Percentiles rank a stretch among this genome's conserved stretches.
These are phyloP conservation scores for Leishmania guyanensis DNA, from an alignment of 208 protist species.

Conservation along the genomic window DNA sequence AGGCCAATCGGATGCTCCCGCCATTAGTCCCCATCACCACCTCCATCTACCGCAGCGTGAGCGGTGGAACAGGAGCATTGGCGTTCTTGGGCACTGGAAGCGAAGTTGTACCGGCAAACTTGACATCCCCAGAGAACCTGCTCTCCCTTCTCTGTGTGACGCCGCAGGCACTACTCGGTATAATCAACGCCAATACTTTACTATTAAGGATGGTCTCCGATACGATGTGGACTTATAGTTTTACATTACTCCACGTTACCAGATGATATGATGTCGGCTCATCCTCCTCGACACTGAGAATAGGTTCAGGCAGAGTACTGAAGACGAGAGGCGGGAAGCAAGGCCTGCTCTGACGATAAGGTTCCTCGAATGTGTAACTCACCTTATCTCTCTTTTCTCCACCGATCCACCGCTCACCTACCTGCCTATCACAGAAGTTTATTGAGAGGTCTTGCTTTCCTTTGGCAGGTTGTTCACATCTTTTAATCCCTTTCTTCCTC, in stretches of 20 bases:
- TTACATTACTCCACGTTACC: slow-evolving; percentile 52
- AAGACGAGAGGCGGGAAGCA: background rate
- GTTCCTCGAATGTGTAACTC: background rate
- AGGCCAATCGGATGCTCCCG: slow-evolving; percentile 80
- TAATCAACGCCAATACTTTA: slow-evolving; percentile 60
- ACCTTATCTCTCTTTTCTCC: background rate
- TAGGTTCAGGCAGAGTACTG: background rate
- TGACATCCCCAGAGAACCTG: slow-evolving; percentile 42
- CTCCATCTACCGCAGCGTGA: slow-evolving; percentile 41
- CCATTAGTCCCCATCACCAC: slow-evolving; percentile 59
- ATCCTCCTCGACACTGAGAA: background rate
- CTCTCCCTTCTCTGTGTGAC: slow-evolving; percentile 58
- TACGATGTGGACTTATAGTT: slow-evolving; percentile 93
- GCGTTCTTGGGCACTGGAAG: slow-evolving; percentile 26
- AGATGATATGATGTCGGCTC: background rate
- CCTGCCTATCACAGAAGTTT: background rate
- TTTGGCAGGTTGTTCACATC: slow-evolving; percentile 34
- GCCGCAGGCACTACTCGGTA: slow-evolving; percentile 50
- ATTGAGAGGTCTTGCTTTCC: background rate
- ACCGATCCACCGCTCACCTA: background rate
- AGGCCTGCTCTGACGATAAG: no score
- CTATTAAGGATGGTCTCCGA: slow-evolving; percentile 84
- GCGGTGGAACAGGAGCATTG: slow-evolving; percentile 32
- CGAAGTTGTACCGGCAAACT: slow-evolving; percentile 41
- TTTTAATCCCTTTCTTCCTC: background rate